These are phyloP conservation scores for Papilionanthe hybrid DNA, from an alignment of 116 monocot species.

Conservation along the genomic window DNA sequence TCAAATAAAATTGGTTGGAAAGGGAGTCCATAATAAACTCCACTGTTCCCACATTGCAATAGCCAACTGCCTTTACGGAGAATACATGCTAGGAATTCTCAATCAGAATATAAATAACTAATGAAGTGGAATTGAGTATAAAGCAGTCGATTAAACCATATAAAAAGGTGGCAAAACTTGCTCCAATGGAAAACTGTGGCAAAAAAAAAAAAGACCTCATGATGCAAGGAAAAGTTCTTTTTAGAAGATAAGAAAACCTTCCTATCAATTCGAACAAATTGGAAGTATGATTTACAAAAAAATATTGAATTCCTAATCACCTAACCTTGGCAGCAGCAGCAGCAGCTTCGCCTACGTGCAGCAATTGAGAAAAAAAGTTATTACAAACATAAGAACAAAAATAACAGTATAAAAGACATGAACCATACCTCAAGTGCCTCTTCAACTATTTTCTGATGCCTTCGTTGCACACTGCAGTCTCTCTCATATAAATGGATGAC, in stretches of 20 bases:
- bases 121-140: neutral
- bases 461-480: too few species aligned
- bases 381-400: too few species aligned
- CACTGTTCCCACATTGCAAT: constrained; percentile 95
- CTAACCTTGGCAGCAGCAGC: too few species aligned
- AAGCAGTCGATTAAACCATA: neutral
- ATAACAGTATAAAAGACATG: too few species aligned
- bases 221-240: neutral
- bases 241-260: neutral
- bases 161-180: neutral
- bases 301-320: too few species aligned
- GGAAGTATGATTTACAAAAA: constrained; percentile 2
- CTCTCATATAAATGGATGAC: too few species aligned
- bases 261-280: neutral
- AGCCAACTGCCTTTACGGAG: constrained; percentile 89
- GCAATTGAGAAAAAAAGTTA: too few species aligned
- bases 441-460: too few species aligned
- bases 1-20: constrained; percentile 88
- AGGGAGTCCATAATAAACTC: constrained; percentile 94
- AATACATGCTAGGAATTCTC: constrained; percentile 23
- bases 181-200: neutral
- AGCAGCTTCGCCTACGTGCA: too few species aligned
- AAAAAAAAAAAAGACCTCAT: neutral
- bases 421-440: too few species aligned
- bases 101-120: neutral